A percentile compares a stretch with the other conserved stretches of the same genome.
phyloP scores from a whole-genome alignment of 1,284 basidiomycete species.

The Lentinula novae-zelandiae region DNA sequence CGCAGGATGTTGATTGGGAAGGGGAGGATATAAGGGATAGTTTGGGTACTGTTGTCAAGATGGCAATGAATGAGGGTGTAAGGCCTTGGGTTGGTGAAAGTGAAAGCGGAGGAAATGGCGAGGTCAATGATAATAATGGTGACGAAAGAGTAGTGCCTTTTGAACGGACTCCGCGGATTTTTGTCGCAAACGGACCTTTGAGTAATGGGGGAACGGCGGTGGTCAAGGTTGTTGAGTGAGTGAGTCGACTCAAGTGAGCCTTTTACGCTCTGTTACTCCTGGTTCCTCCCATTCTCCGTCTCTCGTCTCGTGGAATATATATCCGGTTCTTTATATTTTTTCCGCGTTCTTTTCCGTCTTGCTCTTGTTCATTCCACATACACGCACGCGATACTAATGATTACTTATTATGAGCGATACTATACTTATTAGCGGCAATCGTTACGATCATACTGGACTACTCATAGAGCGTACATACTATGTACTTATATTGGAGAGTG shows the following conservation, averaged over 20 bases:
- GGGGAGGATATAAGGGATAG: conserved; percentile 70
- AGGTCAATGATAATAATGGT: conserved; percentile 19
- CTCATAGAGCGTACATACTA: too few relatives aligned
- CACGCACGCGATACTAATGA: background rate
- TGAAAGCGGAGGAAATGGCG: too few relatives aligned
- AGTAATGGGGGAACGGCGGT: conserved; percentile 22
- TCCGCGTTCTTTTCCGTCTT: too few relatives aligned
- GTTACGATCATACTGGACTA: too few relatives aligned
- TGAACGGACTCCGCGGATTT: conserved; percentile 35
- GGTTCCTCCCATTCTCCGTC: background rate
- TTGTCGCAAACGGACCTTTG: conserved; percentile 23
- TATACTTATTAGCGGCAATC: too few relatives aligned
- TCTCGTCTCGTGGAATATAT: background rate
- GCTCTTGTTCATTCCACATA: background rate
- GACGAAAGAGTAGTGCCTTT: conserved; percentile 31
- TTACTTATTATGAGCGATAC: too few relatives aligned
- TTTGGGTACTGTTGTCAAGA: conserved; percentile 51
- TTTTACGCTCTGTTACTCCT: background rate
- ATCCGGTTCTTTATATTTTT: too few relatives aligned
- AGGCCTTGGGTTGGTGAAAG: conserved; percentile 34
- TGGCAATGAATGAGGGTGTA: conserved; percentile 42
- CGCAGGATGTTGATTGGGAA: conserved; percentile 75
- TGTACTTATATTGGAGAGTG: too few relatives aligned
- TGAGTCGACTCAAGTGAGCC: too few relatives aligned
- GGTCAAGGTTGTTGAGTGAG: conserved; percentile 23